Conservation (phyloP, 805 yeast genomes). For the Ogataea dorogensis region DNA sequence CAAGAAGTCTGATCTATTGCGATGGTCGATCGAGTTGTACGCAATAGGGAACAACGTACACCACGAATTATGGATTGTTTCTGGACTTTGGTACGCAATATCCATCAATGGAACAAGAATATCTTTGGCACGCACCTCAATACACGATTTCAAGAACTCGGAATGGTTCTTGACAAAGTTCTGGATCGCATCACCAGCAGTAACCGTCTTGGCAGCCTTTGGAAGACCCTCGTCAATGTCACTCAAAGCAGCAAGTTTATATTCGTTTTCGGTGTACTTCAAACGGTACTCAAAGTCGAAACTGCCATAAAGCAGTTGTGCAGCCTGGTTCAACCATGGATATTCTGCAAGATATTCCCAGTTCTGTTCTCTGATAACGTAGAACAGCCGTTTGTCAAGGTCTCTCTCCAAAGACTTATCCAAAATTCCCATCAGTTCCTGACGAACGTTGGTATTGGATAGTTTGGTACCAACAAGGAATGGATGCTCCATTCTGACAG, state of each 20-base stretch:
- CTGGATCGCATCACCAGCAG: conserved; percentile 20
- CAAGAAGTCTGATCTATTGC: conserved; percentile 83
- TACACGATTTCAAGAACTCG: conserved; percentile 22
- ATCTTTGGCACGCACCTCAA: conserved; percentile 51
- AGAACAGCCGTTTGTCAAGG: conserved; percentile 73
- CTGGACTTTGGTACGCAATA: conserved; percentile 77
- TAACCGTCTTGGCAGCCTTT: conserved; percentile 14
- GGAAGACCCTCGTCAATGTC: conserved; percentile 39
- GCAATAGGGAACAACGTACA: conserved; percentile 77
- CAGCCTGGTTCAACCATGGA: conserved; percentile 92
- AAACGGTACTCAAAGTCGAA: conserved; percentile 53
- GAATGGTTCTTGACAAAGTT: conserved; percentile 25
- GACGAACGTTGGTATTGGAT: conserved; percentile 70
- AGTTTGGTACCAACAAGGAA: conserved; percentile 90
- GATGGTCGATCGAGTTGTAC: conserved; percentile 67
- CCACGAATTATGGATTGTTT: conserved; percentile 83
- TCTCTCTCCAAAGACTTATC: conserved; percentile 76
- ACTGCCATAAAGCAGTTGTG: conserved; percentile 80
- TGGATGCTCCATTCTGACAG: conserved; percentile 95
- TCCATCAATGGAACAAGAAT: conserved; percentile 73
- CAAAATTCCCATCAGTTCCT: conserved; percentile 74
- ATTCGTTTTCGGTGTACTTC: conserved; percentile 45
- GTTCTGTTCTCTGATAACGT: conserved; percentile 90
- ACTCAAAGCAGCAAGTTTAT: conserved; percentile 52
- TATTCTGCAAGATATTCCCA: conserved; percentile 95